These are phyloP conservation scores for Macadamia tetraphylla DNA, from an alignment of 164 flowering plant genomes.

Conservation along the genomic window DNA sequence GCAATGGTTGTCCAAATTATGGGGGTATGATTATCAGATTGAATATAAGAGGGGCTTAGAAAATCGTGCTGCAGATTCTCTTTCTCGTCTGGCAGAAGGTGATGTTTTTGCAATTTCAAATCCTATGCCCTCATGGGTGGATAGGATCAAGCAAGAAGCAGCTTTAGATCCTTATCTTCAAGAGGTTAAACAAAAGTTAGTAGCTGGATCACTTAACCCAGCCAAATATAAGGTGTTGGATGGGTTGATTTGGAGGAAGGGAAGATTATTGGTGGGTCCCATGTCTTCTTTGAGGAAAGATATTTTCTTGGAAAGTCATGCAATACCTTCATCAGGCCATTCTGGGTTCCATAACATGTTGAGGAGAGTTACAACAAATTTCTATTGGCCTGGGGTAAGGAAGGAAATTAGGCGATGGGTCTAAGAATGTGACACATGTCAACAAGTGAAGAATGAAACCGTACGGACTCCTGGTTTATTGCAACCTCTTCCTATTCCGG, in stretches of 20 bases:
- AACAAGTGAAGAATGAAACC: not conserved
- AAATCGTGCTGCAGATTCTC: not conserved
- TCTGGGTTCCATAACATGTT: not conserved
- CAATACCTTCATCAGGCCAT: not conserved
- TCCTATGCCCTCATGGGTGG: not conserved
- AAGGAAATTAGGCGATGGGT: not conserved
- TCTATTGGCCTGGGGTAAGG: not conserved
- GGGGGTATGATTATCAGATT: not conserved
- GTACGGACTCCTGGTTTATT: not conserved
- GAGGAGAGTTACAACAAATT: not conserved
- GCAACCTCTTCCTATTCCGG: not conserved
- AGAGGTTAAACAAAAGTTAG: too few relatives aligned
- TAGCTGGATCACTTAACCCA: too few relatives aligned
- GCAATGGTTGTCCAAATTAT: not conserved
- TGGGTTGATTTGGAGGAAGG: too few relatives aligned
- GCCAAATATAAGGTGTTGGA: too few relatives aligned
- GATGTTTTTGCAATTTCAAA: not conserved
- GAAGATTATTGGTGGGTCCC: too few relatives aligned
- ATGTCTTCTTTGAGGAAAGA: too few relatives aligned
- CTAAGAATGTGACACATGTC: not conserved
- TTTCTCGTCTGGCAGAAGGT: not conserved
- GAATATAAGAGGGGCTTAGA: not conserved
- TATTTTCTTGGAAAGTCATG: too few relatives aligned
- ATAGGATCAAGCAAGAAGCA: not conserved
- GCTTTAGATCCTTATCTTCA: not conserved